Evolutionary conservation across 2,329 filamentous ascomycete genomes (phyloP), one percentile per base, ranked within the genome.

Genomic region (Orbilia javanica): DNA sequence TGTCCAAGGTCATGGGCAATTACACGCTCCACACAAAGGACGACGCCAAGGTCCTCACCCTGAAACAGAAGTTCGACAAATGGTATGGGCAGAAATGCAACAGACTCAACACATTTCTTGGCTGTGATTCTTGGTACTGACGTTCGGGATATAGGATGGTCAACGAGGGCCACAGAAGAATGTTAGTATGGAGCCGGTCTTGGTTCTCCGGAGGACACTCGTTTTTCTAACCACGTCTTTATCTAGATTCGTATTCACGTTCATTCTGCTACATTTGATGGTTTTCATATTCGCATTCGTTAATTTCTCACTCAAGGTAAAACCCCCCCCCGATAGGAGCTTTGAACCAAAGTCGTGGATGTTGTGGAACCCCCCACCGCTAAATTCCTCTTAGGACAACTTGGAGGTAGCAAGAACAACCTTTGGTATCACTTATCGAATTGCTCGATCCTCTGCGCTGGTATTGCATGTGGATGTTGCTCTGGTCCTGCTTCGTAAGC

Each of bases 391-490:
- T 60, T 53, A 81, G 84, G 90, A 95, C 83, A 93, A 89, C 83
- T 85, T 94, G 66, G 88, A 88, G 64, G 85, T 85, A 5, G 88
- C 92, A 5, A 87, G 92, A 81, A 86, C 88, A 77, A 90, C 86
- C 4, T 94, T 96, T 81, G 92, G 92, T 22, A 86, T 91, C 78
- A 94, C 92, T 2, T 95, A 92, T 82, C 88, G 91, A 81, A 91
- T 94, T 83, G 93, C 93, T 3, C 87, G 92, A 85, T 86, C 93
- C 0, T 89, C 93, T 1, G 93, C 92, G 0, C 84, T 96, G 79
- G 90, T 92, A 7, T 88, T 96, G 36, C 93, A 96, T 84, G 90
- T 96, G 83, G 93, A 96, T 83, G 89, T 95, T 63, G 92, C 91
- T 34, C 86, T 96, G 82, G 88, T 96, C 80, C 87, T 96, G 29